phyloP scores from a whole-genome alignment of 495 filamentous ascomycete genomes.

The Jackrogersella minutella region DNA sequence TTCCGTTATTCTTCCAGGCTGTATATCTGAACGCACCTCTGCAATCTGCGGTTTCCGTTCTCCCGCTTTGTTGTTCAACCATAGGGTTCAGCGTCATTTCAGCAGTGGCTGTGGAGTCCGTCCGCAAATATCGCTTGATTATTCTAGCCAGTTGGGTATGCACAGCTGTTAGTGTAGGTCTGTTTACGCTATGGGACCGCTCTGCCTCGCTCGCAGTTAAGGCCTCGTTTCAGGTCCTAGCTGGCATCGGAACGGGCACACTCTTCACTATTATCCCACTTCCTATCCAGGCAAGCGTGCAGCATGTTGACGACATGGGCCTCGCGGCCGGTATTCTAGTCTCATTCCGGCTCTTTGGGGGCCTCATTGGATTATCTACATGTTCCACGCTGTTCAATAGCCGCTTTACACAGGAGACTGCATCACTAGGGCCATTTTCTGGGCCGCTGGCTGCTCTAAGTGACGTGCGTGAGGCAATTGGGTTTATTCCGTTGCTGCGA shows the following conservation, averaged over 20 bases:
- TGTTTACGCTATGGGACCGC: not conserved
- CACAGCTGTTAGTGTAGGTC: conserved; percentile 27
- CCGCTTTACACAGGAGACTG: conserved; percentile 3
- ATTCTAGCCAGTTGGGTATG: conserved; percentile 36
- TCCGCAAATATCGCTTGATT: conserved; percentile 24
- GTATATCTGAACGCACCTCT: conserved; percentile 37
- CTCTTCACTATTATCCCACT: conserved; percentile 11
- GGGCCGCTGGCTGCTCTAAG: not conserved
- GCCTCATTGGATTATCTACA: conserved; percentile 47
- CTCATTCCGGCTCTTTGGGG: conserved; percentile 49
- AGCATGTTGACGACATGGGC: conserved; percentile 44
- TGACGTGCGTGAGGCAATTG: conserved; percentile 1
- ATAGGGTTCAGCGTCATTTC: conserved; percentile 25
- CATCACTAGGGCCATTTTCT: not conserved
- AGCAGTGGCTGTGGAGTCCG: conserved; percentile 15
- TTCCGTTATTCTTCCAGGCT: conserved; percentile 47
- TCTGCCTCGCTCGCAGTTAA: not conserved
- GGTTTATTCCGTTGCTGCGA: too few relatives aligned
- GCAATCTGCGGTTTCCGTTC: conserved; percentile 30
- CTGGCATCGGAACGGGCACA: conserved; percentile 35
- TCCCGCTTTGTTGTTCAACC: conserved; percentile 25
- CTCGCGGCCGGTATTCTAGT: conserved; percentile 44
- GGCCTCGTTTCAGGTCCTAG: conserved; percentile 26
- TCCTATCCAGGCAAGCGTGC: conserved; percentile 44
- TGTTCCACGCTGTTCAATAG: conserved; percentile 33